Base-by-base conservation (phyloP, 1,284 basidiomycete genomes). In the Cryptococcus amylolentus region DNA sequence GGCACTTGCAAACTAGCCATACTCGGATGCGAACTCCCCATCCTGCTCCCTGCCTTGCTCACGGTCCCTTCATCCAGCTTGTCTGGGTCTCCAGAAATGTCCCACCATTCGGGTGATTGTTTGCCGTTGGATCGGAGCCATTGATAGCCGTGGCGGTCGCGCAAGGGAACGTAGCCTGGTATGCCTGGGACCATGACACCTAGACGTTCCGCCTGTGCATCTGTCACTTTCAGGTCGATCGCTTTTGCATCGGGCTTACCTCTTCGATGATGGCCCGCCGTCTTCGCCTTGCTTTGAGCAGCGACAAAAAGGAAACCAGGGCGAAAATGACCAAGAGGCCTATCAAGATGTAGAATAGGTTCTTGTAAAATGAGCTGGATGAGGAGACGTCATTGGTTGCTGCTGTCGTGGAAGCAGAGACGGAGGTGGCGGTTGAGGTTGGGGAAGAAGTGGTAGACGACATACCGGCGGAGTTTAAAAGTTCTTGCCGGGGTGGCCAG, bases 341-440 rank as follows among this genome's bases (percentile, higher is more conserved):
- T 42, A 76, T 75, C 45, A 76, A 66, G 51, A 76, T 76, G 62
- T 76, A 76, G 61, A 76, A 76, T 2, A 76, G 65, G 45, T 61
- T 61, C 40, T 54, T 53, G 51, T 61, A 61, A 37, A 61, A 61
- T 45, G 55, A 52, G 26, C 52, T 68, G 66, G 63, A 40, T 39
- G 39, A 49, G 45, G 49, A 37, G 44, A 54, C 26, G 55, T 56
- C 37, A 18, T 9, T 50, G n/a, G 42, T n/a, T 35, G 31, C 10
- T 35, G 5, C 31, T 6, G 31, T 8, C 6, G 31, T 35, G 31
- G 31, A 8, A 6, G 52, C 38, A 4, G 44, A 50, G 5, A 51
- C 37, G 14, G 58, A 16, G 12, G 57, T 14, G 20, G 48, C 28
- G 27, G 48, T 54, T 6, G 43, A 8, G 8, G 48, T 18, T 1